Base-by-base conservation (phyloP, 352 stramenopile genomes). In the Bremia lactucae region DNA sequence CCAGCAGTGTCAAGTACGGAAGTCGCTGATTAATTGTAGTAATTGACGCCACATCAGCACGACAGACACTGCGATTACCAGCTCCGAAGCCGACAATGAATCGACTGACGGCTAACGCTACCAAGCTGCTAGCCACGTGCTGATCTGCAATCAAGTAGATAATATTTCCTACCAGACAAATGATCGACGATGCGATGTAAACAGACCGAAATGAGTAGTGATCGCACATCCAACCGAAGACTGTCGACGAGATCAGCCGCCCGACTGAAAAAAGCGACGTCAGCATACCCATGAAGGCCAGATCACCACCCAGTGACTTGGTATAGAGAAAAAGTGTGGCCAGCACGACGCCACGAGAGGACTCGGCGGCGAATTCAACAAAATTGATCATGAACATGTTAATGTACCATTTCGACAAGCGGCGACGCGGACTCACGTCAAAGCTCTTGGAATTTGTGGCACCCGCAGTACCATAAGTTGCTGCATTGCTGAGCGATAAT, bases 201-300 rank as follows among this genome's bases (percentile, higher is more conserved):
- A 87, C 74, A 28, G 60, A 80, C 38, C 71, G 72, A 62, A 83
- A 87, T 48, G 74, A 73, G 56, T 82, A 84, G 36, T 61, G 69
- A 42, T 87, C 74, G 54, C 74, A 84, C 65, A 87, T 81, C 74
- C 74, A 87, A 39, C 74, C 74, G 34, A 87, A 87, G 18, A 83
- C 58, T 2, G 64, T 82, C 23, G 73, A 87, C 29, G 73, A 87
- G 41, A 87, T 83, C 37, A 87, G 59, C 6, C 73, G 52, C 0
- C 73, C 73, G 16, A 87, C 71, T 10, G 67, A 82, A 49, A 87
- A 87, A 25, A 84, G 61, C 31, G 73, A 87, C 35, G 73, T 87
- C 34, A 87, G 63, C 47, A 87, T 39, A 0, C 71, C 74, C 74
- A 87, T 87, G 53, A 79, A 81, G 47, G 69, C 72, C 9, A 87